Conservation (phyloP, 306 rosid species). For the Castanea sativa region DNA sequence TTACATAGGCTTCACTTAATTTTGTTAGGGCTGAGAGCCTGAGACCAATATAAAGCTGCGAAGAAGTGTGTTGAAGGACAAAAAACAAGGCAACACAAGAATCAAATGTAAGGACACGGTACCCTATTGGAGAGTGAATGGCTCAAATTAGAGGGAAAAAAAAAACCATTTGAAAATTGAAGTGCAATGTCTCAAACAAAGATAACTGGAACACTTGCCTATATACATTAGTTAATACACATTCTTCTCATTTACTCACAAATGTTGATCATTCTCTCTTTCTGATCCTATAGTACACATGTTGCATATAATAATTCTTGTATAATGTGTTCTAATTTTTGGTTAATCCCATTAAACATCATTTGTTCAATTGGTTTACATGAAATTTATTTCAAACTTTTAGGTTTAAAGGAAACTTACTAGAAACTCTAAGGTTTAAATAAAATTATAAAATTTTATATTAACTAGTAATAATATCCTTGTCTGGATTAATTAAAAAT, state of each 20-base stretch:
- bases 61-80: conserved; percentile 35
- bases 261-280: background rate
- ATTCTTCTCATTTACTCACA: background rate
- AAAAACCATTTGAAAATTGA: conserved; percentile 42
- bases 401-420: too few relatives aligned
- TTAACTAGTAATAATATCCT: too few relatives aligned
- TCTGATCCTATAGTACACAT: background rate
- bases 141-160: conserved; percentile 34
- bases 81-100: conserved; percentile 59
- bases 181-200: conserved; percentile 55
- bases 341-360: too few relatives aligned
- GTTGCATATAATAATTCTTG: background rate
- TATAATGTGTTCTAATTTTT: background rate
- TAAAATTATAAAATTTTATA: too few relatives aligned
- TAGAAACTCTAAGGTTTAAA: too few relatives aligned
- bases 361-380: too few relatives aligned
- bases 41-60: conserved; percentile 73
- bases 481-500: too few relatives aligned
- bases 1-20: too few relatives aligned
- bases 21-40: conserved; percentile 46
- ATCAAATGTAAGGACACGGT: conserved; percentile 64
- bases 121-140: conserved; percentile 89
- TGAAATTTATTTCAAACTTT: too few relatives aligned
- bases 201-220: conserved; percentile 67
- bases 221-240: conserved; percentile 33